Evolutionary conservation across 2,329 filamentous ascomycete species (phyloP).

Genomic region (Teratosphaeria gauchensis): DNA sequence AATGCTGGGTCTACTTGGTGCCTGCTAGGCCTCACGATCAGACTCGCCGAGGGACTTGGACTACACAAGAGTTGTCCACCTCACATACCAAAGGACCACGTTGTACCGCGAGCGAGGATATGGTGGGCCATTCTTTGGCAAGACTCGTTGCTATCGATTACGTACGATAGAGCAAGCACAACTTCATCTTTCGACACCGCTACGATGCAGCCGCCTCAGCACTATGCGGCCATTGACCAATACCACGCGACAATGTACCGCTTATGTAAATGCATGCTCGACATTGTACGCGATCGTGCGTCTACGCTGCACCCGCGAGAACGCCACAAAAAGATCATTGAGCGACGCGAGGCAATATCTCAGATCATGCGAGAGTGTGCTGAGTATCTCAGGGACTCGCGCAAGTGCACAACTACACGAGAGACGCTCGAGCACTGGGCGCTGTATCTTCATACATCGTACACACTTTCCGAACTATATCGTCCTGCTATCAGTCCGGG

Average conservation of each 20-base stretch:
- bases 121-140: slow-evolving; percentile 58
- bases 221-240: slow-evolving; percentile 35
- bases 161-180: slow-evolving; percentile 50
- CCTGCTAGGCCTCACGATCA: slow-evolving; percentile 49
- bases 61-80: slow-evolving; percentile 50
- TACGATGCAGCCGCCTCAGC: slow-evolving; percentile 30
- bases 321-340: slow-evolving; percentile 42
- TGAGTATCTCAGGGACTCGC: slow-evolving; percentile 47
- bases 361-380: slow-evolving; percentile 49
- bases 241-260: slow-evolving; percentile 51
- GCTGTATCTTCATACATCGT: slow-evolving; percentile 52
- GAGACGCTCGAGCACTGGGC: slow-evolving; percentile 51
- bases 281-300: slow-evolving; percentile 50
- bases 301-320: slow-evolving; percentile 45
- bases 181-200: slow-evolving; percentile 44
- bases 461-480: slow-evolving; percentile 53
- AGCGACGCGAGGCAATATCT: slow-evolving; percentile 48
- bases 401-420: slow-evolving; percentile 36
- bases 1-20: slow-evolving; percentile 57
- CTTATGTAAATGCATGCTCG: slow-evolving; percentile 49
- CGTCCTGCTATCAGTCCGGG: slow-evolving; percentile 49
- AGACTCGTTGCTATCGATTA: slow-evolving; percentile 53
- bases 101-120: slow-evolving; percentile 26
- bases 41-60: slow-evolving; percentile 51
- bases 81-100: slow-evolving; percentile 40